phyloP scores from a whole-genome alignment of 805 yeast species.

The Myxozyma nipponensis region DNA sequence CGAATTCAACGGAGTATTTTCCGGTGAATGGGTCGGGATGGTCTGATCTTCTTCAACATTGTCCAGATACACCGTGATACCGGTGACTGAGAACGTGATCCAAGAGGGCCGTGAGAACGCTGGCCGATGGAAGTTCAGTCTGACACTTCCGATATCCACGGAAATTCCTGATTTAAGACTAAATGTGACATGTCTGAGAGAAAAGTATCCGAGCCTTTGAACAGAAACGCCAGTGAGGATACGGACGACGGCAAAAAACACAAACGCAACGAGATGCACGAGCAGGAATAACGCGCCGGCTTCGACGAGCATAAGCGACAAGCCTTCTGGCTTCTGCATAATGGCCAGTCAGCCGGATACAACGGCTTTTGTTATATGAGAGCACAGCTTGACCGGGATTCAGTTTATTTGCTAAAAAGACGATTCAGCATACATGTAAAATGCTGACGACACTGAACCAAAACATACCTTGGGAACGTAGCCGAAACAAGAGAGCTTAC shows the following conservation, averaged over 20 bases:
- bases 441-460: too few species aligned
- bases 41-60: conserved; percentile 9
- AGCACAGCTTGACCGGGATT: too few species aligned
- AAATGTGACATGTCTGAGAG: conserved; percentile 38
- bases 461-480: too few species aligned
- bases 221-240: conserved; percentile 42
- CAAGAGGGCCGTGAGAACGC: conserved; percentile 43
- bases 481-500: too few species aligned
- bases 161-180: conserved; percentile 38
- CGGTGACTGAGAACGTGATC: conserved; percentile 36
- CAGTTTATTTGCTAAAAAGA: too few species aligned
- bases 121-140: conserved; percentile 40
- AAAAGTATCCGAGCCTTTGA: conserved; percentile 42
- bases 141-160: conserved; percentile 37
- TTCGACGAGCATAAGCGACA: conserved; percentile 23
- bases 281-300: conserved; percentile 16
- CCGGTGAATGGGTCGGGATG: not conserved
- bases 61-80: conserved; percentile 36
- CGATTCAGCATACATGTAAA: too few species aligned
- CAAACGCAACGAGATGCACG: conserved; percentile 36
- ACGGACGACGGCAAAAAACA: conserved; percentile 39
- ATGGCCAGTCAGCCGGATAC: not conserved
- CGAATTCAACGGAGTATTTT: not conserved
- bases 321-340: conserved; percentile 24
- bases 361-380: too few species aligned